Evolutionary conservation across 1,284 basidiomycete species (phyloP).

Genomic region (Malassezia psittaci): DNA sequence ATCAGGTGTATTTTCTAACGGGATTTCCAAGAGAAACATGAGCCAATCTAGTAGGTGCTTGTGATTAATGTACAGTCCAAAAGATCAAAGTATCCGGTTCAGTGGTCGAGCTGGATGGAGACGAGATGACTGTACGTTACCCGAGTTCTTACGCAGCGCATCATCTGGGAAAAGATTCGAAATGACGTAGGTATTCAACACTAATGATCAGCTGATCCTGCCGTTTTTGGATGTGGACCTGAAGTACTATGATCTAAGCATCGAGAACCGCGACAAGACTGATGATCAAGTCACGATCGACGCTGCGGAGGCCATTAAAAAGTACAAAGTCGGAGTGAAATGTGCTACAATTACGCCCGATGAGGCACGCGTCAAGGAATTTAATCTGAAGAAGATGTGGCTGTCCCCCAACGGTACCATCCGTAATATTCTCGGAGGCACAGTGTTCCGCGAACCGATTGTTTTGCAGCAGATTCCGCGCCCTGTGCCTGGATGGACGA

Average conservation of each 20-base stretch:
- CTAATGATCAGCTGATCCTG: slow-evolving; percentile 65
- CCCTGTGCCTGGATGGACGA: slow-evolving; percentile 79
- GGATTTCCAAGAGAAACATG: slow-evolving; percentile 1
- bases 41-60: background rate
- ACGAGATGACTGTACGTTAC: slow-evolving; percentile 36
- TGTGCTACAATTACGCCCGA: slow-evolving; percentile 98
- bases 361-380: slow-evolving; percentile 70
- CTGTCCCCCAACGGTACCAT: slow-evolving; percentile 50
- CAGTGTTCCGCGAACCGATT: slow-evolving; percentile 97
- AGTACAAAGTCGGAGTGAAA: slow-evolving; percentile 49
- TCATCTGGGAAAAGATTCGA: slow-evolving; percentile 91
- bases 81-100: slow-evolving; percentile 76
- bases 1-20: background rate
- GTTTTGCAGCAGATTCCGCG: slow-evolving; percentile 80
- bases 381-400: slow-evolving; percentile 90
- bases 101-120: slow-evolving; percentile 68
- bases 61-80: slow-evolving; percentile 4
- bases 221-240: slow-evolving; percentile 90
- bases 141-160: slow-evolving; percentile 19
- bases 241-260: slow-evolving; percentile 94
- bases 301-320: slow-evolving; percentile 65
- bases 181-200: slow-evolving; percentile 61
- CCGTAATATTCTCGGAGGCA: slow-evolving; percentile 91
- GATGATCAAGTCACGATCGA: slow-evolving; percentile 88
- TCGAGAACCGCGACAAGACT: slow-evolving; percentile 81